phyloP scores from a whole-genome alignment of 306 rosid genomes.

The Malus sieversii region DNA sequence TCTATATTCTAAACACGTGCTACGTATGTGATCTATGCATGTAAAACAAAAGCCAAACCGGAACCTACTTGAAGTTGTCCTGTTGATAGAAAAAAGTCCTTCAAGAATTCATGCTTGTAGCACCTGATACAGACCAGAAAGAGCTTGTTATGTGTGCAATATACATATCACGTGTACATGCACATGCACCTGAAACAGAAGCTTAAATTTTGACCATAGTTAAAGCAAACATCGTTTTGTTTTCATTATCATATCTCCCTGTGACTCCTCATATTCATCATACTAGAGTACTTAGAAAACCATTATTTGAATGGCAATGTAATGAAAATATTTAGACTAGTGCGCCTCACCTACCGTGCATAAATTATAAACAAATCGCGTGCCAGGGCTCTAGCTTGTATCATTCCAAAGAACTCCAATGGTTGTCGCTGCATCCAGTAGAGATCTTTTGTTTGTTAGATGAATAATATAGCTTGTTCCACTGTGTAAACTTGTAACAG shows the following conservation, averaged over 20 bases:
- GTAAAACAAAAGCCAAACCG: slow-evolving; percentile 4
- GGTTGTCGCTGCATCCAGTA: slow-evolving; percentile 66
- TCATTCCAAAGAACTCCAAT: slow-evolving; percentile 72
- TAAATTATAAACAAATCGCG: slow-evolving; percentile 74
- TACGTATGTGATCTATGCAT: neutral
- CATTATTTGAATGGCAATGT: neutral
- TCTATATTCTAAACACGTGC: neutral
- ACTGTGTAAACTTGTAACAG: neutral
- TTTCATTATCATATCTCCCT: too few species aligned
- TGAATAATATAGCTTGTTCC: neutral
- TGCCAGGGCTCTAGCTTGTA: slow-evolving; percentile 65
- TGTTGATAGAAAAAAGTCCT: slow-evolving; percentile 86
- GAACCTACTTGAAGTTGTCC: slow-evolving; percentile 89
- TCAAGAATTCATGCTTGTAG: slow-evolving; percentile 84
- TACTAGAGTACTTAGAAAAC: neutral
- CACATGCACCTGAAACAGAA: neutral
- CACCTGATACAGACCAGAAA: slow-evolving; percentile 53
- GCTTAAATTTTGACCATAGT: too few species aligned
- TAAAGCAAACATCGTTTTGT: too few species aligned
- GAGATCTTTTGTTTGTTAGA: neutral
- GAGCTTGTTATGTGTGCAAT: slow-evolving; percentile 12
- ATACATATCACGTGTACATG: neutral
- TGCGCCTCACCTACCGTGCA: slow-evolving; percentile 54
- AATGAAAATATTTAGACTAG: neutral
- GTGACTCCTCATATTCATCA: neutral